Conservation (phyloP, 176 grass and related monocot genomes). For the Carex pumila region DNA sequence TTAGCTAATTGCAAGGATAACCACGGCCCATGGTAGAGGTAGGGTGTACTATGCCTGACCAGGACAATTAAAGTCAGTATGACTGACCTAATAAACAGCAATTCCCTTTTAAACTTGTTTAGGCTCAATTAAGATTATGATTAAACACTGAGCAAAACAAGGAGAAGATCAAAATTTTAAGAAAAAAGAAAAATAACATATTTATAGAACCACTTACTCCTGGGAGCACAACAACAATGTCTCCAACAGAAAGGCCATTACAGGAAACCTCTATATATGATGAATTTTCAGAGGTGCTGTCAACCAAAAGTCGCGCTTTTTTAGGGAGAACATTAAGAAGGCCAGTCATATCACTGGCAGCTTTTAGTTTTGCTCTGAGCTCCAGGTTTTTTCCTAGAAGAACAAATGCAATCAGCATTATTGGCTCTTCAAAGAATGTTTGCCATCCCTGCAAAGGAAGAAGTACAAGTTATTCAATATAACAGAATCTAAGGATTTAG, state of each 20-base stretch:
- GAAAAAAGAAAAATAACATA: neutral
- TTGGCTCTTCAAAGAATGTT: constrained; percentile 96
- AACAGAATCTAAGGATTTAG: too few relatives aligned
- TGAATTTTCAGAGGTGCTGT: constrained; percentile 51
- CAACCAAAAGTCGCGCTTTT: constrained; percentile 71
- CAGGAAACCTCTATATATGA: constrained; percentile 86
- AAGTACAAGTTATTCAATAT: neutral
- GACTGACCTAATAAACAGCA: neutral
- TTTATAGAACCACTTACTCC: constrained; percentile 38
- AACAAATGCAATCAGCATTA: constrained; percentile 99
- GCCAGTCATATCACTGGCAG: constrained; percentile 95
- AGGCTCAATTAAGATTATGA: neutral
- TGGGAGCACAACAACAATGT: constrained; percentile 67
- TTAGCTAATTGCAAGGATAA: neutral
- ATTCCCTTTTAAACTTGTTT: neutral
- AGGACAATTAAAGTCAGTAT: too few relatives aligned
- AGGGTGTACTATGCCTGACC: too few relatives aligned
- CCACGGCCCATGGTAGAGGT: neutral
- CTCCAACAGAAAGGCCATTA: constrained; percentile 71
- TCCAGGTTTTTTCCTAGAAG: constrained; percentile 96
- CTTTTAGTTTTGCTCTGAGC: constrained; percentile 89
- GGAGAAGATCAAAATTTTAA: constrained; percentile 5
- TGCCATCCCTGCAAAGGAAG: constrained; percentile 78
- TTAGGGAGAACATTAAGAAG: constrained; percentile 90
- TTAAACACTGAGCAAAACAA: neutral